Base-by-base conservation (phyloP, 345 rosid species). In the Eucalyptus pumila region DNA sequence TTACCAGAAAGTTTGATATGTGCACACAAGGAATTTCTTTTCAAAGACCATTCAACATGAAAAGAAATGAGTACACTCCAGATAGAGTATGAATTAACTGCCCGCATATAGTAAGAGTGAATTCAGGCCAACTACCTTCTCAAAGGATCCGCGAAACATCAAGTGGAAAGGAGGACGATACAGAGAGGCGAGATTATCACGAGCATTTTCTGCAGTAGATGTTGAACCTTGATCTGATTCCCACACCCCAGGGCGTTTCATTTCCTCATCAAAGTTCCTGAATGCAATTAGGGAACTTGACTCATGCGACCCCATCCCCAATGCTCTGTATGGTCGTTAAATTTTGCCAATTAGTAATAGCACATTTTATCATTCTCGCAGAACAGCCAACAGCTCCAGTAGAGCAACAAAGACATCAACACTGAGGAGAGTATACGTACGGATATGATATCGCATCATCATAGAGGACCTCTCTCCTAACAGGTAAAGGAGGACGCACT, bases 381-480 rank as follows among this genome's bases (percentile, higher is more conserved):
- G 47, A 86, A 52, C 65, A 86, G 45, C 87, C 14, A 19, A 86
- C 7, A 3, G 65, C 42, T 13, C 17, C 44, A 51, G 23, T 50
- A 49, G 45, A 86, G 87, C 67, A 51, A 86, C 37, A 52, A 86
- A 86, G 37, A 56, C 30, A 86, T 44, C 88, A 32, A n/a, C 85
- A 40, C 45, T 21, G 58, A 50, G 67, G 67, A 87, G 19, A 69
- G 65, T 23, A 44, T 89, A 89, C 94, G 90, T 93, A 98, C 99
- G 94, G 94, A 88, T 92, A 92, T 87, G 93, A 85, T 91, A 93
- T 80, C 11, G 95, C 88, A 92, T 96, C 96, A 50, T 96, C 99
- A 93, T 97, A 98, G 80, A 98, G 99, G 49, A 99, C 97, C 89
- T 98, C 99, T 93, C 99, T 96, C 87, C 95, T 96, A 90, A 96